Percentiles rank a stretch among this genome's conserved stretches.
Conservation (phyloP, 2,329 filamentous ascomycete species). For the Fusarium tanahbumbuense region DNA sequence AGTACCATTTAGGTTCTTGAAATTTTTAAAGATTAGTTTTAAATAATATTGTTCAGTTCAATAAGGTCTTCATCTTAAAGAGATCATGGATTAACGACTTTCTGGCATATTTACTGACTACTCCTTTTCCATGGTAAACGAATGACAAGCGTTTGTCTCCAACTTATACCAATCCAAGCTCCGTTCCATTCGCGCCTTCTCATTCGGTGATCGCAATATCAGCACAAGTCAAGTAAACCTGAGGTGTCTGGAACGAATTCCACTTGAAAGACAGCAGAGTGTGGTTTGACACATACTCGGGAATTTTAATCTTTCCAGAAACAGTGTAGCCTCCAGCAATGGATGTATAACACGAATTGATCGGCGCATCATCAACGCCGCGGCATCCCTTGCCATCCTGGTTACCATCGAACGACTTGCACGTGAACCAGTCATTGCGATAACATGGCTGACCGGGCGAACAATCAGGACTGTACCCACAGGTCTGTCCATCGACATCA, state of each 20-base stretch:
- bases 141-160: not conserved
- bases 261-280: conserved; percentile 65
- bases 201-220: conserved; percentile 58
- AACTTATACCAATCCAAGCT: not conserved
- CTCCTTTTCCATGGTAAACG: not conserved
- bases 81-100: too few relatives aligned
- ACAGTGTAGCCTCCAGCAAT: conserved; percentile 66
- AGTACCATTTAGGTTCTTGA: too few relatives aligned
- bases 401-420: conserved; percentile 55
- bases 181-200: not conserved
- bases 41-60: too few relatives aligned
- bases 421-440: conserved; percentile 67
- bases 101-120: too few relatives aligned
- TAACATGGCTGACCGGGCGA: conserved; percentile 56
- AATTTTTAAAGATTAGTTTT: too few relatives aligned
- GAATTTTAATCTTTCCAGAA: conserved; percentile 63
- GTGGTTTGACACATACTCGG: conserved; percentile 60
- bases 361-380: conserved; percentile 58
- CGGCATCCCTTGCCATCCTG: conserved; percentile 53
- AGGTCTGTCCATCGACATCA: conserved; percentile 62
- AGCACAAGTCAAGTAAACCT: conserved; percentile 65
- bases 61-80: too few relatives aligned
- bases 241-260: conserved; percentile 66
- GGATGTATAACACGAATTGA: conserved; percentile 61
- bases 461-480: conserved; percentile 62